Evolutionary conservation across 495 filamentous ascomycete species (phyloP), one percentile per base, ranked within the genome.

Genomic region (Lindgomyces ingoldianus): DNA sequence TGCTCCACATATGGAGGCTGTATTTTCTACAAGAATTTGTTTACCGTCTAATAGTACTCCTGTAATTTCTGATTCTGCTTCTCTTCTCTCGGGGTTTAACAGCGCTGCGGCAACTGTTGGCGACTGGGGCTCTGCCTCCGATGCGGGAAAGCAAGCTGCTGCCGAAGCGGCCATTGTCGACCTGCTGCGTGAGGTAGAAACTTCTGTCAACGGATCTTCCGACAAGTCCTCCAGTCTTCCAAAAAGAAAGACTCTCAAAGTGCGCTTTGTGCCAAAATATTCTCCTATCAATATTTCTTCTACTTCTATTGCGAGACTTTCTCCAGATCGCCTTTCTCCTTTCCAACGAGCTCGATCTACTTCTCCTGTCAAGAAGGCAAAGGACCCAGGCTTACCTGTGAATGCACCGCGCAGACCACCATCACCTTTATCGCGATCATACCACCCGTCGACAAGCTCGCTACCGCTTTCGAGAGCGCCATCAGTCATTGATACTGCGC

Each of bases 401-500:
- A 60, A 67, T 64, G 44, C 46, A 52, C 55, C 60, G 10, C 54
- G 50, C 47, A 72, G 60, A 65, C 73, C 73, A 50, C 73, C 73
- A 8, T 72, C 64, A 33, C 76, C 76, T 22, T 57, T 72, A 26
- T 47, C 68, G 45, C 65, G 75, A 47, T 77, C 79, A 56, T 77
- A 79, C 59, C 75, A 78, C 9, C 74, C 77, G 9, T 68, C 76
- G 22, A 61, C 65, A 14, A 60, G 52, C 6, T 69, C 71, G 18
- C 47, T 71, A 46, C 70, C 78, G 18, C 62, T 73, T 9, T 82
- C 83, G 3, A 79, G 84, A 62, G 78, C 81, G 21, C 72, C 80
- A 2, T 88, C 86, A 4, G 80, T 85, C 29, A 67, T 88, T 18
- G 78, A 81, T 25, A 78, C 74, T 26, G 78, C 78, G 6, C 83